Base-by-base conservation (phyloP, 345 rosid genomes). In the Erysimum cheiranthoides region DNA sequence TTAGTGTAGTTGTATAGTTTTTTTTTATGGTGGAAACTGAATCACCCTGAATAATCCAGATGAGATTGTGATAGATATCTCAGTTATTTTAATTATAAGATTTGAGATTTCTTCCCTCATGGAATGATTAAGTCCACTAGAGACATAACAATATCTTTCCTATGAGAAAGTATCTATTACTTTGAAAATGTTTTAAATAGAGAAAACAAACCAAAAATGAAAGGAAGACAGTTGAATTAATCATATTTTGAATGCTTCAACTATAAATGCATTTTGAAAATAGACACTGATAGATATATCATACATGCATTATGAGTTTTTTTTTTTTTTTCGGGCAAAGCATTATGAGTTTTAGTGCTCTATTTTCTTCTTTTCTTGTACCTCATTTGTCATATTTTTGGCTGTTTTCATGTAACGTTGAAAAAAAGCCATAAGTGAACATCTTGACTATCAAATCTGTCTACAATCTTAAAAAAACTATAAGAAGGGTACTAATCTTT, bases 271-370 rank as follows among this genome's bases (percentile, higher is more conserved):
- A 40, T 30, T 39, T 50, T 52, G 76, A 72, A 28, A 50, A 72
- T 2, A 61, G 61, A 72, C 12, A 47, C 35, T 39, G 70, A 52
- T 73, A 16, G 27, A 35, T 18, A 43, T 18, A 70, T 58, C 64
- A 47, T 47, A 21, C 13, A 10, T 27, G 51, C 60, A 72, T 61
- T 35, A 72, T 31, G 52, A 73, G 11, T 38, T 13, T 63, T 73
- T n/a, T n/a, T n/a, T n/a, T n/a, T n/a, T n/a, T n/a, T n/a, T n/a
- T n/a, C n/a, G n/a, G n/a, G n/a, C n/a, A n/a, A n/a, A n/a, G 51
- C 60, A 72, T 61, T 35, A 72, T 31, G 52, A 73, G 11, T 38
- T 13, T 63, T 73, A 52, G 63, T 52, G 70, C 27, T 73, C 12
- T 28, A 16, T 13, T 32, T 16, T 9, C 34, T 52, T 57, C 8